Conservation (phyloP, 2,329 filamentous ascomycete genomes). For the Calonectria pteridis region DNA sequence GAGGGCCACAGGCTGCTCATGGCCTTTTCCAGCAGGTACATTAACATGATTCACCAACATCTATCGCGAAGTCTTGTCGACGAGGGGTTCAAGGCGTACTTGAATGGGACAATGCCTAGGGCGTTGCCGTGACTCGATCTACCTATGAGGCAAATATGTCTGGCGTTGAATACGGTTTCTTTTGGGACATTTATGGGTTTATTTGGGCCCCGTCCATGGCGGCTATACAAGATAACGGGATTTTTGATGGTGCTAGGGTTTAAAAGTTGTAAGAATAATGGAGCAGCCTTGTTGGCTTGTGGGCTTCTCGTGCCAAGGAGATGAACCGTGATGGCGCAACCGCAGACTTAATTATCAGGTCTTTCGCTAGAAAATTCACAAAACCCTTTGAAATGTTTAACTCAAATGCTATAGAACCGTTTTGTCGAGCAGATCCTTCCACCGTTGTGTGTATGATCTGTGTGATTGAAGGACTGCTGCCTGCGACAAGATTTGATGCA, state of each 20-base stretch:
- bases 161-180: neutral
- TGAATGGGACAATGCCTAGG: neutral
- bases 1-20: conserved; percentile 9
- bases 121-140: neutral
- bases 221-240: neutral
- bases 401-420: neutral
- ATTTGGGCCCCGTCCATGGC: neutral
- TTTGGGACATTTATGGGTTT: neutral
- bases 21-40: conserved; percentile 13
- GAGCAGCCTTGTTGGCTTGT: neutral
- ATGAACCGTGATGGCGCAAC: neutral
- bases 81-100: neutral
- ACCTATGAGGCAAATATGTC: neutral
- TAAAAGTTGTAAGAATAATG: neutral
- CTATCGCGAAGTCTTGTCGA: conserved; percentile 5
- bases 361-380: neutral
- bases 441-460: too few species aligned
- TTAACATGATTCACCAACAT: conserved; percentile 14
- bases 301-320: neutral
- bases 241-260: neutral
- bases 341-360: neutral
- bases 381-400: neutral
- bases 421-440: too few species aligned
- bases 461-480: too few species aligned
- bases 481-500: too few species aligned